These are phyloP conservation scores for Fusarium illudens DNA, from an alignment of 2,329 filamentous ascomycete genomes.

Conservation along the genomic window DNA sequence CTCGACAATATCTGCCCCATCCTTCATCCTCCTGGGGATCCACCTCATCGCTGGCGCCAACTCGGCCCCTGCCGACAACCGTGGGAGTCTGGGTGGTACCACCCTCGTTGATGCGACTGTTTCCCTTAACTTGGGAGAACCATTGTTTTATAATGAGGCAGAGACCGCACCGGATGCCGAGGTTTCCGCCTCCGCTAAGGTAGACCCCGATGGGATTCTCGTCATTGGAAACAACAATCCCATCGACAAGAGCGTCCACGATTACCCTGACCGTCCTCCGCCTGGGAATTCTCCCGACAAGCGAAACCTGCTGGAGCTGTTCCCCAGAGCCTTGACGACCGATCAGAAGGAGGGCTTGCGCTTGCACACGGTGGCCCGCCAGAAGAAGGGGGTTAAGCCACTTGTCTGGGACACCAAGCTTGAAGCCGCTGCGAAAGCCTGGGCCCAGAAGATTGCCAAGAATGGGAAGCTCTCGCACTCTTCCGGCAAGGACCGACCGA, in stretches of 20 bases:
- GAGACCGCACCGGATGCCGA: neutral
- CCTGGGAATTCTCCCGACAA: neutral
- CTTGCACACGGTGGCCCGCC: constrained; percentile 31
- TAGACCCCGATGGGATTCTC: too few species aligned
- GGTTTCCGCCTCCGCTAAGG: too few species aligned
- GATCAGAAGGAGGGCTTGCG: constrained; percentile 26
- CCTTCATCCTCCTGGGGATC: constrained; percentile 13
- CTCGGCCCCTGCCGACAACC: constrained; percentile 10
- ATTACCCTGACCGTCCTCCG: neutral
- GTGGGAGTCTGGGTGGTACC: neutral
- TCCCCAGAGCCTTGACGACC: constrained; percentile 18
- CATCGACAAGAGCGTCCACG: neutral
- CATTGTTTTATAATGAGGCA: neutral
- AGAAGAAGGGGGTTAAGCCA: constrained; percentile 20
- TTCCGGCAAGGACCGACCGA: neutral
- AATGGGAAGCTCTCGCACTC: constrained; percentile 29
- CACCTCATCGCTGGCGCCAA: neutral
- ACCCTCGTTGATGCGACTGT: neutral
- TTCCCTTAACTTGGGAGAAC: neutral
- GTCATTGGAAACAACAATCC: too few species aligned
- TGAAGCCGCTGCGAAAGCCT: constrained; percentile 14
- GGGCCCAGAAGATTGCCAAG: constrained; percentile 30
- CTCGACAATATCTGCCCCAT: constrained; percentile 5
- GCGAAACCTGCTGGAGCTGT: neutral
- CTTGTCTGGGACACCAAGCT: constrained; percentile 30